Evolutionary conservation across 2,329 filamentous ascomycete species (phyloP).

Genomic region (Diaporthe sp.): DNA sequence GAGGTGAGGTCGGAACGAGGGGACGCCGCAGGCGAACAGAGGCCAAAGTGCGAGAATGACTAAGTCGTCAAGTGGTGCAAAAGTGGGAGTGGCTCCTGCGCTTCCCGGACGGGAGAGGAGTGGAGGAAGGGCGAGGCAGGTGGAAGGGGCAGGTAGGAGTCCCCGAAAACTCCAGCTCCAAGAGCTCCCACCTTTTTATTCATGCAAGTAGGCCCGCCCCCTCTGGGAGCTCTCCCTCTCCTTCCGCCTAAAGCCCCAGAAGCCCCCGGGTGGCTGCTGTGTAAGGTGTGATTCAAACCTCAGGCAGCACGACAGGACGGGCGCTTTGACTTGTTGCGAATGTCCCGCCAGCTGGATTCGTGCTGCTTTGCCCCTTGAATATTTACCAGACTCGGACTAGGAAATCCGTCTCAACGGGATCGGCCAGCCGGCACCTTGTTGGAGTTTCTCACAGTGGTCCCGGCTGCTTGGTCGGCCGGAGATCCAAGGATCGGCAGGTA

Average conservation of each 20-base stretch:
- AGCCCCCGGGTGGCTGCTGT: neutral
- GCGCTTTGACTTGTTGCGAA: neutral
- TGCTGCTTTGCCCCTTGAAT: neutral
- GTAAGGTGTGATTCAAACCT: neutral
- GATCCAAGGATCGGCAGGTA: constrained; percentile 20
- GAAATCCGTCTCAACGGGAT: neutral
- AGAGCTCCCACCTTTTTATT: neutral
- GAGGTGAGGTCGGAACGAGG: constrained; percentile 16
- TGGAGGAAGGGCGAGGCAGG: neutral
- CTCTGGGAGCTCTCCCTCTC: neutral
- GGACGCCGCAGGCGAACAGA: neutral
- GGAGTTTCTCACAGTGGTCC: neutral
- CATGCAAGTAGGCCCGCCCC: neutral
- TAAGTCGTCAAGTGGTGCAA: constrained; percentile 11
- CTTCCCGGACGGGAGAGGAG: neutral
- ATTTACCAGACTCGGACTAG: neutral
- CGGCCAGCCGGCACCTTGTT: neutral
- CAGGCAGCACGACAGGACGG: neutral
- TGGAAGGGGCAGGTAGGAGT: neutral
- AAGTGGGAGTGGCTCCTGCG: constrained; percentile 16
- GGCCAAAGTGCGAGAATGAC: constrained; percentile 24
- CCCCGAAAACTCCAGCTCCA: neutral
- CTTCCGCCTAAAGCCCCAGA: neutral
- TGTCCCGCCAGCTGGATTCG: neutral
- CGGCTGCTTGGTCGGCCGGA: constrained; percentile 10